Conservation (phyloP, 805 yeast genomes). For the Cyberlindnera euphorbiiphila region DNA sequence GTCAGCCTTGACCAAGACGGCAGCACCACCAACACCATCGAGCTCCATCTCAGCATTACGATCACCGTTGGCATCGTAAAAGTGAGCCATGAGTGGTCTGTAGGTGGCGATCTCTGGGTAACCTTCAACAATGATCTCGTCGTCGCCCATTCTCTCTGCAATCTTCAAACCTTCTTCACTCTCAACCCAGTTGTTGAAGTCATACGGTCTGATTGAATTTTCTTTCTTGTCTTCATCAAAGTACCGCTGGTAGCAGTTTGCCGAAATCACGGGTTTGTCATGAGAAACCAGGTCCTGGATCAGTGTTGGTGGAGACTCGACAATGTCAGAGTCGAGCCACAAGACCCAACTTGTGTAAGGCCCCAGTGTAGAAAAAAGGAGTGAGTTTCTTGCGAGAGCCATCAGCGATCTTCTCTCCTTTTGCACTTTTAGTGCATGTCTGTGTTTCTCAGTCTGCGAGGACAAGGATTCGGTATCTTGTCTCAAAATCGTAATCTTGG, state of each 20-base stretch:
- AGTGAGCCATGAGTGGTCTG: constrained; percentile 90
- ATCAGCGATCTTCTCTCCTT: constrained; percentile 84
- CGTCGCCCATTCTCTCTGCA: constrained; percentile 71
- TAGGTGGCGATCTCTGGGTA: constrained; percentile 91
- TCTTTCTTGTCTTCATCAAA: constrained; percentile 55
- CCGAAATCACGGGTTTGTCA: constrained; percentile 83
- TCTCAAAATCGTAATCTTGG: constrained; percentile 81
- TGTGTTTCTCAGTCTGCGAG: constrained; percentile 76
- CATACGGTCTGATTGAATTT: constrained; percentile 76
- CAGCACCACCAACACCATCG: constrained; percentile 98
- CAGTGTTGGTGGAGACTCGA: constrained; percentile 80
- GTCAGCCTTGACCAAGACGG: constrained; percentile 91
- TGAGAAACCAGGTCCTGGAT: constrained; percentile 85
- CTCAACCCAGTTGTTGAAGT: constrained; percentile 94
- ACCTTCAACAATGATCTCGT: constrained; percentile 93
- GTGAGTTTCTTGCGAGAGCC: constrained; percentile 93
- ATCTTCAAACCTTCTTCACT: constrained; percentile 73
- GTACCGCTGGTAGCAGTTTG: constrained; percentile 89
- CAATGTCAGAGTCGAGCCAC: constrained; percentile 94
- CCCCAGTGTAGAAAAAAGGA: constrained; percentile 81
- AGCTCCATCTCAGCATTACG: constrained; percentile 67
- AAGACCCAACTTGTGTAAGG: constrained; percentile 93
- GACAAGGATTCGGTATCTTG: constrained; percentile 81
- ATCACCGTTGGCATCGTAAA: constrained; percentile 66
- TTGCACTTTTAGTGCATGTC: constrained; percentile 85